A percentile compares a stretch with the other conserved stretches of the same genome.
These are phyloP conservation scores for Blastocystis sp. DNA, from an alignment of 352 stramenopile species.

Conservation along the genomic window DNA sequence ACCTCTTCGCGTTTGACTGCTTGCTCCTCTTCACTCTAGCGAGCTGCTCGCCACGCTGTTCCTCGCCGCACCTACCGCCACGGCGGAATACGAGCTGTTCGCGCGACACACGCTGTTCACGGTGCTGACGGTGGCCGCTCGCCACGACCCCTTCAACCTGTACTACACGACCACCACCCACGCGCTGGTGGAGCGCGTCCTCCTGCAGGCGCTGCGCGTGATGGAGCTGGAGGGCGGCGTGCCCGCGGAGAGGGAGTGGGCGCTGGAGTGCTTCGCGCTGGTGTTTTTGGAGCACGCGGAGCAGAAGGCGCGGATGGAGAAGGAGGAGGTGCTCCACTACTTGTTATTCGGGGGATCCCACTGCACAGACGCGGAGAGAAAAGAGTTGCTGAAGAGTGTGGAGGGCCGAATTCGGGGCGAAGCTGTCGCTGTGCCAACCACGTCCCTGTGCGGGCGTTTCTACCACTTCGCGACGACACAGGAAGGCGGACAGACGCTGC, in stretches of 20 bases:
- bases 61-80: neutral
- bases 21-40: neutral
- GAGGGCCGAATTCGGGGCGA: neutral
- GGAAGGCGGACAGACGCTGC: too few relatives aligned
- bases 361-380: neutral
- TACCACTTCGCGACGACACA: neutral
- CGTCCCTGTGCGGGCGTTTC: neutral
- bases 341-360: neutral
- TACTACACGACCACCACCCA: neutral
- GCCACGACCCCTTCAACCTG: neutral
- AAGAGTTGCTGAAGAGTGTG: neutral
- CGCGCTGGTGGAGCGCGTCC: slow-evolving; percentile 1
- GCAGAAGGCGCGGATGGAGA: neutral
- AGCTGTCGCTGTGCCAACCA: neutral
- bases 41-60: slow-evolving; percentile 29
- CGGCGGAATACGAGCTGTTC: slow-evolving; percentile 6
- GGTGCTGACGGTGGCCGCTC: neutral
- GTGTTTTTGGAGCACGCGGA: neutral
- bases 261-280: neutral
- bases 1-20: slow-evolving; percentile 8
- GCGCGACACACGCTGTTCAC: neutral
- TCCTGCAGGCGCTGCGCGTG: slow-evolving; percentile 10
- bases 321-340: neutral
- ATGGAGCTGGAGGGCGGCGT: neutral
- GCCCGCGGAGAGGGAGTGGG: neutral